Evolutionary conservation across 768 basidiomycete genomes (phyloP), one percentile per base, ranked within the genome.

Genomic region (Kwoniella sp.): DNA sequence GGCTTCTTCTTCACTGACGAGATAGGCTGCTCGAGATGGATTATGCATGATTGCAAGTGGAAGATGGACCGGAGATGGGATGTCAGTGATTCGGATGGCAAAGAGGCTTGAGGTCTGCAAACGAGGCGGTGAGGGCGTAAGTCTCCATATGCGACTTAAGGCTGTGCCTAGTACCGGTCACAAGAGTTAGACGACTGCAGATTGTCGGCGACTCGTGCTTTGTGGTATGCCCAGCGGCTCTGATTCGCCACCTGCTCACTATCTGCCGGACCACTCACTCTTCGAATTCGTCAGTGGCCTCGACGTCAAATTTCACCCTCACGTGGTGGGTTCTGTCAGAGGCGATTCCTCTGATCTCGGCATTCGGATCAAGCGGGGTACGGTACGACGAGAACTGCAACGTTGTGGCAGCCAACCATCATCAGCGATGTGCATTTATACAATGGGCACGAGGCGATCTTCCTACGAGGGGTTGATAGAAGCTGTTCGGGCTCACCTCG

Each of bases 361-460:
- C 58, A 28, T 68, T 64, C 1, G 72, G 74, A 48, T 70, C 31
- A 11, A 50, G 29, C 0, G 55, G 1, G 22, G 41, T 62, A 0
- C 74, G 65, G 34, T 66, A 73, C 4, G 68, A 73, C 11, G 23
- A 20, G 45, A 76, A 76, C 74, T 76, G 57, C n/a, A 15, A 26
- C 7, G 34, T 9, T n/a, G n/a, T n/a, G n/a, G n/a, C n/a, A n/a
- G 12, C 25, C n/a, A 58, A 47, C 8, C 45, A 28, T 20, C 17
- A 52, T n/a, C 20, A n/a, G 20, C 50, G 25, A 26, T 22, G n/a
- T n/a, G n/a, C n/a, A n/a, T n/a, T n/a, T n/a, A n/a, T n/a, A n/a
- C 8, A 11, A 25, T 52, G 50, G 22, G 50, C 50, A 25, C 23
- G 11, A 17, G 25, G 22, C 25, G 8, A 52, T 52, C 41, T 45